Evolutionary conservation across 805 yeast genomes (phyloP), one percentile per base, ranked within the genome.

Genomic region (Monosporozyma unispora): DNA sequence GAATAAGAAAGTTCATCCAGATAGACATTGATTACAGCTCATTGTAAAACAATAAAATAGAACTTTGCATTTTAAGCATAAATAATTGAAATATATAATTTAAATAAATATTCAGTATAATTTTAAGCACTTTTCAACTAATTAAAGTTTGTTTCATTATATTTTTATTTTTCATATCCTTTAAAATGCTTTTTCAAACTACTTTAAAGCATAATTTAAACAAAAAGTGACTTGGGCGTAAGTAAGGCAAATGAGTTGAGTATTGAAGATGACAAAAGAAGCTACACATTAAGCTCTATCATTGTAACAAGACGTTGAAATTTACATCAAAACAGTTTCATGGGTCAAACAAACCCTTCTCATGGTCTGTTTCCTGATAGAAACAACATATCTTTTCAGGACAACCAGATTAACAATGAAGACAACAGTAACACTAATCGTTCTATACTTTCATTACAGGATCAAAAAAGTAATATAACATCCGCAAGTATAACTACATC

Each of bases 361-460:
- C 23, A 42, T 28, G 62, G 54, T 14, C 46, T 60, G 42, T 60
- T 60, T 52, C 64, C 64, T 12, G 48, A 51, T 16, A 47, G 48
- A 19, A 54, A 55, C 39, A 60, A 56, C 43, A 49, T 58, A 27
- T 27, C 35, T 9, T 28, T n/a, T 14, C 11, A 18, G 49, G 16
- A 43, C 29, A 19, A 46, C 10, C 19, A 41, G 3, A 19, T 10
- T 18, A 35, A 18, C 11, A 8, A 35, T 35, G 22, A 35, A 18
- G 39, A 16, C 10, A 35, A 14, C 22, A 16, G 18, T 18, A 18
- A 18, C 9, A 14, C 10, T 4, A 35, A 18, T 35, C 22, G 18
- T 8, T 35, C 22, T 3, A 35, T 8, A 35, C 16, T 2, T 3
- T 18, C 39, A 18, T 3, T 19, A 3, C 12, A 9, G 8, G 39